Base-by-base conservation (phyloP, 1,284 basidiomycete genomes). In the Ceratobasidium sp. region DNA sequence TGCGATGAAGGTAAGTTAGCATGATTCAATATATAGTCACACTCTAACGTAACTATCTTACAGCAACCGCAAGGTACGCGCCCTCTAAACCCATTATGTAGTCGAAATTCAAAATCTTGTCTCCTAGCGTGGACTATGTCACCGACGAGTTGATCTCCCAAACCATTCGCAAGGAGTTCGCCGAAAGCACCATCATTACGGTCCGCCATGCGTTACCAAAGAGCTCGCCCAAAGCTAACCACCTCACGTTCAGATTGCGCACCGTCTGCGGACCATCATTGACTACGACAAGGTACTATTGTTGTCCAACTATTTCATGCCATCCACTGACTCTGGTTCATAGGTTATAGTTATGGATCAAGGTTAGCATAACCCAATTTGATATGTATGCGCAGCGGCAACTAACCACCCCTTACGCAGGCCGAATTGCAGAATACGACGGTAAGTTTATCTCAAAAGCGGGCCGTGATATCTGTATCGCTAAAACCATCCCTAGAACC, bases 281-380 rank as follows among this genome's bases (percentile, higher is more conserved):
- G 84, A 85, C 74, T 86, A 85, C 75, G 82, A 85, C 76, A 78
- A 83, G 74, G 85, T 88, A 72, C 42, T 32, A 10, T 60, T 22
- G 50, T 20, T 12, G 49, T 15, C 53, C 17, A 27, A 55, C 22
- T 58, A 40, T 13, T 20, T 57, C 73, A 53, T 31, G 29, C 38
- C 50, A n/a, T 34, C 31, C 52, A 34, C 70, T 64, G 38, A 54
- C 60, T 49, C 32, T 52, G 49, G 52, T 49, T 35, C 35, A 22
- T 62, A 91, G 89, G 87, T 92, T 47, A 92, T 96, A 87, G 82
- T 95, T 43, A 85, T 95, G n/a, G 93, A 95, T 71, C 86, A 93
- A 77, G 92, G 93, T 22, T 70, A 79, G 4, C 69, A 72, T 72
- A 27, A 34, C 60, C 70, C 1, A 5, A 12, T 42, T 12, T 13